A percentile compares a stretch with the other conserved stretches of the same genome.
Evolutionary conservation across 176 grass and related monocot genomes (phyloP).

Genomic region (Pharus latifolius): DNA sequence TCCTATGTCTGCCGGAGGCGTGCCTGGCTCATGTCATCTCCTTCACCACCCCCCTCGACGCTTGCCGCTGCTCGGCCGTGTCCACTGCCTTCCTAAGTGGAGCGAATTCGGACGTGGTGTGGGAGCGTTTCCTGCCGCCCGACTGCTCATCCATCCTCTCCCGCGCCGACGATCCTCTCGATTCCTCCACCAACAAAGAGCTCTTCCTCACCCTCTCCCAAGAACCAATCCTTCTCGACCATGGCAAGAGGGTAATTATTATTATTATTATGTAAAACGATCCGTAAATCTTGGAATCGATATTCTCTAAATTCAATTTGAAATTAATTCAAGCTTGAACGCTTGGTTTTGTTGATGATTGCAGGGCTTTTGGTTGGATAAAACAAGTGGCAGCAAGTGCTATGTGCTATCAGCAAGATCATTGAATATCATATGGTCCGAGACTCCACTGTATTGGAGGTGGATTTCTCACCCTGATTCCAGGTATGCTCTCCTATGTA

Average conservation of each 20-base stretch:
- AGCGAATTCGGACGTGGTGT: constrained; percentile 7
- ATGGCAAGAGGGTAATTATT: neutral
- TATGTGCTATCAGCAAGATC: constrained; percentile 9
- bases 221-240: constrained; percentile 7
- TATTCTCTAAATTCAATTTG: too few relatives aligned
- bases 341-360: too few relatives aligned
- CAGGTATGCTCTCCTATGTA: neutral
- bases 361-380: too few relatives aligned
- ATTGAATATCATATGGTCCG: neutral
- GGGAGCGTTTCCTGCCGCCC: constrained; percentile 9
- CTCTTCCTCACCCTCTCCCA: constrained; percentile 17
- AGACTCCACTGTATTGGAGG: constrained; percentile 1
- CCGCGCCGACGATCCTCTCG: neutral
- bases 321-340: too few relatives aligned
- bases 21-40: too few relatives aligned
- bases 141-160: neutral
- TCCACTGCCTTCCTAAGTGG: neutral
- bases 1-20: too few relatives aligned
- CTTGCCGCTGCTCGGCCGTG: neutral
- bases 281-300: too few relatives aligned
- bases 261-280: too few relatives aligned
- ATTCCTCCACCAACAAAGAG: neutral
- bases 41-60: too few relatives aligned
- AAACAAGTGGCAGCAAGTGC: constrained; percentile 10
- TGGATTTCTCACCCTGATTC: neutral